Evolutionary conservation across 2,329 filamentous ascomycete species (phyloP), one percentile per base, ranked within the genome.

Genomic region (Cryphonectria radicalis): DNA sequence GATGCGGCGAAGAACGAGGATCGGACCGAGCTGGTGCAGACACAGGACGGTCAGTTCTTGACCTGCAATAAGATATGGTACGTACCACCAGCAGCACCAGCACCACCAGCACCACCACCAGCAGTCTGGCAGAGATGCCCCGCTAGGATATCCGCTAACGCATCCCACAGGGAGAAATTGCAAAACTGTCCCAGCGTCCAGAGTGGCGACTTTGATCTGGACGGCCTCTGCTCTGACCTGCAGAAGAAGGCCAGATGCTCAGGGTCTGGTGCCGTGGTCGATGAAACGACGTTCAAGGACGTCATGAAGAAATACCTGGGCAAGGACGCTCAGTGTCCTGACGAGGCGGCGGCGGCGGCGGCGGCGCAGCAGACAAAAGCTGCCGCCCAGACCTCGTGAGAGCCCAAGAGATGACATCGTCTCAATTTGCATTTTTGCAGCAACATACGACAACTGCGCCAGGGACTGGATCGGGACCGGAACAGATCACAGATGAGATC

Each of bases 171-270:
- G 96, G 94, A 97, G 81, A 94, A 93, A 82, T 82, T 98, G 32
- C 93, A 97, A 83, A 89, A 88, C 50, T 97, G 94, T 80, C 91
- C 94, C 72, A 94, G 92, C 79, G 96, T 97, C 76, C 92, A 95
- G 78, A 93, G 89, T 71, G 95, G 95, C 76, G 95, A 97, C 76
- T 94, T 98, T 75, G 96, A 99, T 76, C 92, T 99, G 65, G 96
- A 99, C 78, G 91, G 92, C 46, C 88, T 99, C 35, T 99, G 96
- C 83, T 92, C 92, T 5, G 95, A 99, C 79, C 89, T 99, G 19
- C 93, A 95, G 74, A 93, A 95, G 80, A 99, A 99, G 84, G 96
- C 96, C 71, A 96, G 95, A 79, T 99, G 96, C 81, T 97, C 94
- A 0, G 93, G 97, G 76, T 92, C 88, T 25, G 95, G 96, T 22